Base-by-base conservation (phyloP, 164 flowering plant species). In the Macadamia integrifolia region DNA sequence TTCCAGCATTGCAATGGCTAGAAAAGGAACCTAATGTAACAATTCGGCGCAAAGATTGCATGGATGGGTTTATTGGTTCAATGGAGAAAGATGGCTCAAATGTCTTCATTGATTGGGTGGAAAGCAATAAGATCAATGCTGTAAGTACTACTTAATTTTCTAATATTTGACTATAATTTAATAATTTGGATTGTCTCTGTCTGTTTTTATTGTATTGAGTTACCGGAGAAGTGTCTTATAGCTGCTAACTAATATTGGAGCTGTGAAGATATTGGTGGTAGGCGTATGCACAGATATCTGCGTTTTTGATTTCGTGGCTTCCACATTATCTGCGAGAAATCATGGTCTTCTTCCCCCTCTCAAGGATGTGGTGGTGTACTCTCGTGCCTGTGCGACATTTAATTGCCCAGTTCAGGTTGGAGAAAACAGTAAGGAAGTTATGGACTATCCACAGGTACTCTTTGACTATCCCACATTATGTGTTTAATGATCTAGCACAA, bases 251-350 rank as follows among this genome's bases (percentile, higher is more conserved):
- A 35, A 46, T 44, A 50, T 17, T 70, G 29, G 23, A 31, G 53
- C 31, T 69, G 71, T 85, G 77, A 40, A 92, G 98, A 70, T 94
- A 64, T 66, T 94, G 85, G 98, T 90, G 57, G 80, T 88, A 28
- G 97, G 97, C 49, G 88, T 94, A 75, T 94, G 98, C 84, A 94
- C 97, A 13, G 97, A 94, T 69, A 81, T 94, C 57, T 94, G 97
- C 60, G 91, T 92, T 49, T 80, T 94, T 4, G 98, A 92, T 80
- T 90, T 94, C 77, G 92, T 87, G 0, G 82, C 86, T 50, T 84
- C 97, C 3, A 35, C 90, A 29, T 58, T 92, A 31, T 90, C 98
- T 71, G 95, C 91, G 1, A 87, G 88, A 79, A 94, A 94, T 74
- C 88, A 80, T 31, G 82, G 92, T 61, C 17, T 88, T 52, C 85